These are phyloP conservation scores for Microbotryum silenes-acaulis DNA, from an alignment of 1,284 basidiomycete genomes.

Conservation along the genomic window DNA sequence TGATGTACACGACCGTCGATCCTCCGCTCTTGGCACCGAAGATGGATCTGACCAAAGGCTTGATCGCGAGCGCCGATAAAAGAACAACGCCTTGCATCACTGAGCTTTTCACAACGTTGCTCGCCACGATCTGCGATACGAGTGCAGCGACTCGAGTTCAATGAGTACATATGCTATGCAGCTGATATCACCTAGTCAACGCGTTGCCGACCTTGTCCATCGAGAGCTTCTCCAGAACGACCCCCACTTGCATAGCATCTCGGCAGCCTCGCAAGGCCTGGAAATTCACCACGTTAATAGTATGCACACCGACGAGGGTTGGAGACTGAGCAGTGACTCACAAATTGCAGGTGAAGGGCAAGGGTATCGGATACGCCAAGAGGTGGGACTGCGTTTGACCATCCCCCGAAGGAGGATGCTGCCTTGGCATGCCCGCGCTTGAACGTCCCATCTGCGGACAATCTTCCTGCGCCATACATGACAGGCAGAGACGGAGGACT, in stretches of 20 bases:
- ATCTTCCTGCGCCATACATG: no score
- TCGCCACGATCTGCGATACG: slow-evolving; percentile 18
- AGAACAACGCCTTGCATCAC: slow-evolving; percentile 27
- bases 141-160: background rate
- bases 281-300: background rate
- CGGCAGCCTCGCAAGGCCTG: slow-evolving; percentile 10
- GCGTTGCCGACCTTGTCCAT: slow-evolving; percentile 17
- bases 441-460: no score
- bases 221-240: slow-evolving; percentile 18
- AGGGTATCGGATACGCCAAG: slow-evolving; percentile 15
- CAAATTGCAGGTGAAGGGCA: slow-evolving; percentile 22
- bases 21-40: background rate
- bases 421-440: slow-evolving; percentile 13
- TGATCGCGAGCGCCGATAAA: slow-evolving; percentile 28
- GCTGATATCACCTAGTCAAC: background rate
- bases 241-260: slow-evolving; percentile 19
- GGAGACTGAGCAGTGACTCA: background rate
- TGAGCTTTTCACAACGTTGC: slow-evolving; percentile 24
- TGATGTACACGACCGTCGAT: slow-evolving; percentile 17
- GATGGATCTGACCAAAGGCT: slow-evolving; percentile 22
- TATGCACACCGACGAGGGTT: background rate
- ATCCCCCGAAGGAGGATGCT: slow-evolving; percentile 9
- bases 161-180: background rate
- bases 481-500: no score
- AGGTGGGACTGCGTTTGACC: slow-evolving; percentile 5